Evolutionary conservation across 2,329 filamentous ascomycete genomes (phyloP).

Genomic region (Ophiocordyceps camponoti-floridani): DNA sequence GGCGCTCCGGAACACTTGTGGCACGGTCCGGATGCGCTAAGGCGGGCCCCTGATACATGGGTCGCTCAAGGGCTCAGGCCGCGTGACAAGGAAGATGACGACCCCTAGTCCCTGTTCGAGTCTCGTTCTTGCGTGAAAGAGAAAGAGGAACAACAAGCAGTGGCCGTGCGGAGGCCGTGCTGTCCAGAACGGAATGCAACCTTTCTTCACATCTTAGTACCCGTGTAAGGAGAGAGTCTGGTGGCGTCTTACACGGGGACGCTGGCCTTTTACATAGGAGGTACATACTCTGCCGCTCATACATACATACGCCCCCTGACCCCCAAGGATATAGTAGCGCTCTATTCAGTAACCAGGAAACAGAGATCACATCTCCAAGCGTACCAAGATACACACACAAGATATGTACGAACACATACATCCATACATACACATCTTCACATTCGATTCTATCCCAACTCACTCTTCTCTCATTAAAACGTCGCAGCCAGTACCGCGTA

Average conservation of each 20-base stretch:
- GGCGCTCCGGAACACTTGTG: background rate
- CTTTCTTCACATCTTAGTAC: no score
- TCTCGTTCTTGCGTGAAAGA: background rate
- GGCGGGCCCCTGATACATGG: background rate
- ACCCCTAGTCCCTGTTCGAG: background rate
- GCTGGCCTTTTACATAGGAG: no score
- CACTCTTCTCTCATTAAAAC: background rate
- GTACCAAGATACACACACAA: background rate
- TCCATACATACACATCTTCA: background rate
- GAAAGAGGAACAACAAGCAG: background rate
- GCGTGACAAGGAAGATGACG: background rate
- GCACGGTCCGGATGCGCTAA: background rate
- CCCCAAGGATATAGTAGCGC: no score
- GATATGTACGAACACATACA: no score
- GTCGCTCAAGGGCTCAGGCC: background rate
- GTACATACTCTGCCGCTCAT: no score
- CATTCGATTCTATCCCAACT: background rate
- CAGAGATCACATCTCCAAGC: no score
- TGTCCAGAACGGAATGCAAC: no score
- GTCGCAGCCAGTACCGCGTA: background rate
- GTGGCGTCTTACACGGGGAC: no score
- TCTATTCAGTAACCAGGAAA: no score
- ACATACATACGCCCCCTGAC: no score
- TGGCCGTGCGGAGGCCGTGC: background rate
- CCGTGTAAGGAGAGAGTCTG: no score